These are phyloP conservation scores for Sclerospora graminicola DNA, from an alignment of 352 stramenopile species.

Conservation along the genomic window DNA sequence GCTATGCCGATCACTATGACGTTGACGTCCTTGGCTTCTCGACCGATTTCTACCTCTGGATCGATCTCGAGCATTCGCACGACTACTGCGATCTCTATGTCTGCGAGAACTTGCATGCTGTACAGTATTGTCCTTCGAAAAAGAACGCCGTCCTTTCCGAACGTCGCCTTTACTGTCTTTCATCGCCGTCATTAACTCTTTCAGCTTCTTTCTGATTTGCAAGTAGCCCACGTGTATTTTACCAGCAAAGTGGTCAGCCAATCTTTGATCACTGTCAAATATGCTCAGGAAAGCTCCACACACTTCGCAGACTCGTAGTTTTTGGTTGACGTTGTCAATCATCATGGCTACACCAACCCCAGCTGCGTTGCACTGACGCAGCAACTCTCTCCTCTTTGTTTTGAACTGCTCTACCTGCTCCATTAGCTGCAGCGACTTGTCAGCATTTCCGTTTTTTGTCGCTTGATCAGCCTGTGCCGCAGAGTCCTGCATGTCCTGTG, in stretches of 20 bases:
- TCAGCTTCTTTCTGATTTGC: conserved; percentile 79
- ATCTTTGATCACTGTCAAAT: conserved; percentile 83
- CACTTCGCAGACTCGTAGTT: conserved; percentile 86
- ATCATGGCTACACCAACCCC: neutral
- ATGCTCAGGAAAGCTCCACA: conserved; percentile 88
- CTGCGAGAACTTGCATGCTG: neutral
- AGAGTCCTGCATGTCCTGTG: conserved; percentile 55
- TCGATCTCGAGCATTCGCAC: conserved; percentile 2
- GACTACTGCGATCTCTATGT: conserved; percentile 1
- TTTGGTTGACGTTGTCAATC: conserved; percentile 51
- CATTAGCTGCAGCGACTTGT: conserved; percentile 49
- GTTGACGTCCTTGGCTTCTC: conserved; percentile 13
- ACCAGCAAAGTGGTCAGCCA: conserved; percentile 86
- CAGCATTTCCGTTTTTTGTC: conserved; percentile 42
- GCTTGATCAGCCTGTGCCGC: conserved; percentile 51
- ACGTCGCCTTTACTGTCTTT: conserved; percentile 1
- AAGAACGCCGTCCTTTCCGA: neutral
- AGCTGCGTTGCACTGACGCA: conserved; percentile 5
- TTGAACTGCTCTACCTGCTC: conserved; percentile 57
- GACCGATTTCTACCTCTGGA: conserved; percentile 7
- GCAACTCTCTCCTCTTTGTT: conserved; percentile 13
- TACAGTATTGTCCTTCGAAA: neutral
- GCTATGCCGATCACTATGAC: neutral
- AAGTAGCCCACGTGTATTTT: conserved; percentile 88
- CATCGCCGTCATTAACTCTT: conserved; percentile 37